Conservation (phyloP, 2,329 filamentous ascomycete species). For the Hypomyces rosellus region DNA sequence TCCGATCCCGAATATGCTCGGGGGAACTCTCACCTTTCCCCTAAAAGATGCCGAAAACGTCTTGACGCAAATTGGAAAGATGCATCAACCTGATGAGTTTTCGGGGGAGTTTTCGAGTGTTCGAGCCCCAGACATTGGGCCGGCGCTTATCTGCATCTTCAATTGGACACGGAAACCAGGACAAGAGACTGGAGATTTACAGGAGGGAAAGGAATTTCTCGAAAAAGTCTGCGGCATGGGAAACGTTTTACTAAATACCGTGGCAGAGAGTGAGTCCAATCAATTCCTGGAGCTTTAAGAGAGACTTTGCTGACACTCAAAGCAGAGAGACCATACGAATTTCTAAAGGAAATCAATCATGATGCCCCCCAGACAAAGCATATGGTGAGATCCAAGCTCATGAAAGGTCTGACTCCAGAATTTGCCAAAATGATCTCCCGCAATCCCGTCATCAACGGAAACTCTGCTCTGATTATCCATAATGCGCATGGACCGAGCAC, state of each 20-base stretch:
- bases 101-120: not conserved
- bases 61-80: not conserved
- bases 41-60: not conserved
- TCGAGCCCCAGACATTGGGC: not conserved
- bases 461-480: not conserved
- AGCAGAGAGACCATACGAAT: not conserved
- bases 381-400: too few species aligned
- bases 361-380: too few species aligned
- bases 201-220: not conserved
- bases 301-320: not conserved
- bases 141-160: not conserved
- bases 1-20: conserved; percentile 3
- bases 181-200: not conserved
- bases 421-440: too few species aligned
- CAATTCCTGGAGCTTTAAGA: not conserved
- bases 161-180: conserved; percentile 2
- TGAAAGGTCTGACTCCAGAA: too few species aligned
- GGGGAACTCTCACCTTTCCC: conserved; percentile 1
- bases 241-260: too few species aligned
- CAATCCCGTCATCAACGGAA: too few species aligned
- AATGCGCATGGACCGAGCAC: not conserved
- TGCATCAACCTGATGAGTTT: not conserved
- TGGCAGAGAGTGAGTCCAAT: too few species aligned
- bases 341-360: not conserved
- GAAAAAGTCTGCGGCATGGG: not conserved